Evolutionary conservation across 441 rosid species (phyloP).

Genomic region (Geranium incanum): DNA sequence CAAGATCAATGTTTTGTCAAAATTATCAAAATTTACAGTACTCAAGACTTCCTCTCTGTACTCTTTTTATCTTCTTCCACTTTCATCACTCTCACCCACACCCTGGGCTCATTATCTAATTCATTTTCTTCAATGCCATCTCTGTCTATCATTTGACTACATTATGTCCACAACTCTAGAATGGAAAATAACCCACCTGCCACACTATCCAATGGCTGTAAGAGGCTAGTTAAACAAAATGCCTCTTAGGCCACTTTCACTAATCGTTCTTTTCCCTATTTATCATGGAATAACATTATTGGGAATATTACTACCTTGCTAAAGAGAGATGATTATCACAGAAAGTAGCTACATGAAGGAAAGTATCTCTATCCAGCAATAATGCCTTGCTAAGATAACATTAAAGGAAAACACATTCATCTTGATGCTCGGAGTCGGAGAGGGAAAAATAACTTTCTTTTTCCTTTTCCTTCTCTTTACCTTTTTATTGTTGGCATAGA

Average conservation of each 20-base stretch:
- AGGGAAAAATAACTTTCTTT: background rate
- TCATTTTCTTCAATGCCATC: background rate
- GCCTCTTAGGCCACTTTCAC: background rate
- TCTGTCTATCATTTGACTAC: background rate
- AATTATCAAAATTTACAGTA: background rate
- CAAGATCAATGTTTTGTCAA: too few species aligned
- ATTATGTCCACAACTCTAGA: background rate
- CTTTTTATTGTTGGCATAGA: background rate
- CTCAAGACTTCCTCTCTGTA: background rate
- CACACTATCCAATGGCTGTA: background rate
- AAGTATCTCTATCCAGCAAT: background rate
- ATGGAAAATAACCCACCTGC: background rate
- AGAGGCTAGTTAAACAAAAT: background rate
- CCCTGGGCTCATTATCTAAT: background rate
- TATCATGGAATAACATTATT: background rate
- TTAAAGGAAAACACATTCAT: background rate
- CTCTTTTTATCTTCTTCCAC: background rate
- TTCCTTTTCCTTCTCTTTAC: background rate
- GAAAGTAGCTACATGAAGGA: background rate
- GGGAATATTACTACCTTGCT: background rate
- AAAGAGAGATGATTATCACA: background rate
- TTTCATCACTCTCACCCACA: background rate
- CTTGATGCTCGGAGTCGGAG: background rate
- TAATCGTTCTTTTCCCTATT: background rate
- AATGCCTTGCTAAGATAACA: background rate